These are phyloP conservation scores for Vitis riparia DNA, from an alignment of 164 flowering plant genomes.

Conservation along the genomic window DNA sequence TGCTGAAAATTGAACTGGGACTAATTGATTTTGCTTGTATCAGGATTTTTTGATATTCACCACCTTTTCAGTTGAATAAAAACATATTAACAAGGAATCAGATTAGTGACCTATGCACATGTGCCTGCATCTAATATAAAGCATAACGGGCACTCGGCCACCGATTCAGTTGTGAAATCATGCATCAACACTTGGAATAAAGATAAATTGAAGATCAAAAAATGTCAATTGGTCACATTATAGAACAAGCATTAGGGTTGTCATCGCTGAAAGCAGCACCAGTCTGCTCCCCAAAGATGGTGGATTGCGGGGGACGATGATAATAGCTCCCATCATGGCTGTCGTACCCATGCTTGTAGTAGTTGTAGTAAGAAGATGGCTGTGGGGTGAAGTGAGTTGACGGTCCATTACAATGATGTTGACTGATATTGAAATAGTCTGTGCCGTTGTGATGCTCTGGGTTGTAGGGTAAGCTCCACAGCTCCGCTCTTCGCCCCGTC, in stretches of 20 bases:
- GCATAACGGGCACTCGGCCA: too few relatives aligned
- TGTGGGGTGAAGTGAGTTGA: constrained; percentile 19
- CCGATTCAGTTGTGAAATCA: too few relatives aligned
- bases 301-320: constrained; percentile 33
- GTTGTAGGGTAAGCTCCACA: constrained; percentile 73
- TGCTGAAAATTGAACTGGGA: too few relatives aligned
- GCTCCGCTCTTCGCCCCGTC: constrained; percentile 75
- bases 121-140: too few relatives aligned
- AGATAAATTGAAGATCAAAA: not conserved
- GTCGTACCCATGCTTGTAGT: constrained; percentile 67
- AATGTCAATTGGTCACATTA: constrained; percentile 44
- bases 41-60: too few relatives aligned
- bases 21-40: too few relatives aligned
- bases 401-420: constrained; percentile 34
- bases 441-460: constrained; percentile 32
- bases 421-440: constrained; percentile 22
- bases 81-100: too few relatives aligned
- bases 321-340: constrained; percentile 39
- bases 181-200: too few relatives aligned
- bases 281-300: constrained; percentile 36
- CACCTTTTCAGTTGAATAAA: too few relatives aligned
- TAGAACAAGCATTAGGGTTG: constrained; percentile 60
- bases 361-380: constrained; percentile 61
- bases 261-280: constrained; percentile 69
- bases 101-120: too few relatives aligned